Evolutionary conservation across 2,329 filamentous ascomycete genomes (phyloP), one percentile per base, ranked within the genome.

Genomic region (Pseudocercospora crystallina): DNA sequence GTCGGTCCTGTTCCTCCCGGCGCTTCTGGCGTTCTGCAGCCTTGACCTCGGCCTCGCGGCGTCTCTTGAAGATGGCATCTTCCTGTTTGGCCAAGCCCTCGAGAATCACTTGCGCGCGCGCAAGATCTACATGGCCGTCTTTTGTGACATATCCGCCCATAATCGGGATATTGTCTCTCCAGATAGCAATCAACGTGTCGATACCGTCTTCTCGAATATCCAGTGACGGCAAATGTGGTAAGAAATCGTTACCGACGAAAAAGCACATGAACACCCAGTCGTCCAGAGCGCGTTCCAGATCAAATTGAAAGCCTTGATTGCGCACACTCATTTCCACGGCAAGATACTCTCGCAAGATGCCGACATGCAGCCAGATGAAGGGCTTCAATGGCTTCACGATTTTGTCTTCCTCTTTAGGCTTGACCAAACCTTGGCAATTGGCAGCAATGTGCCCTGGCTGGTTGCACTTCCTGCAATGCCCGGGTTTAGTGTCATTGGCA

Each of bases 221-320:
- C 51, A 99, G 80, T 64, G 92, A 95, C n/a, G 94, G 94, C 51
- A 99, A 77, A 78, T 99, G 94, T 43, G 94, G 94, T 61, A 99
- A 75, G 74, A 99, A 99, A 76, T 99, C 95, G 71, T 99, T 99
- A 60, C 92, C 92, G 49, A 97, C 92, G 69, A 97, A 97, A 75
- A 95, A 97, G 74, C 92, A 97, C 84, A 97, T 94, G 70, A 97
- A 97, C 11, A 97, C 90, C 94, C 92, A 97, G 68, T 97, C 92
- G 71, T 97, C 94, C 52, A 97, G 82, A 20, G 91, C 91, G 59
- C 94, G 85, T 72, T 99, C 94, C 38, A 99, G 78, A 68, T 99
- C 90, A 71, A 95, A 97, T 47, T 83, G 82, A 72, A 97, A 97
- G 1, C 86, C 85, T 59, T 96, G 82, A 49, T 84, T 81, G 13